Base-by-base conservation (phyloP, 2,329 filamentous ascomycete species). In the Tolypocladium endophyticum region DNA sequence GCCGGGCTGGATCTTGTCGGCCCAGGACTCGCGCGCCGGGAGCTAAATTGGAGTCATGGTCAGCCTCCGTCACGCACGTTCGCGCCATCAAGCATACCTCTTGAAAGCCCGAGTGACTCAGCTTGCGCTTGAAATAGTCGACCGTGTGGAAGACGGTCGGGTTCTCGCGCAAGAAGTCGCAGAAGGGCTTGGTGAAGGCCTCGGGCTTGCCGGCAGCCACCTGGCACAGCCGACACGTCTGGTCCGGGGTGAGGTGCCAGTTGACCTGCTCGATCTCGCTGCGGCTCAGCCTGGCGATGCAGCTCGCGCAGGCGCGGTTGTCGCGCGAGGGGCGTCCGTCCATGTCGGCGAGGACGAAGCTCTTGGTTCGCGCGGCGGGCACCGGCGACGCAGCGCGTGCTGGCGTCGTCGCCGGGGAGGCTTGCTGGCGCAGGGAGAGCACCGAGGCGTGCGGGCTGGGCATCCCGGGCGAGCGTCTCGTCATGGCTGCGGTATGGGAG, bases 61-160 rank as follows among this genome's bases (percentile, higher is more conserved):
- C 30, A 47, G 54, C 28, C 2, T 47, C 5, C 8, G 30, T 30
- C 45, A 50, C 14, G 2, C 25, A 28, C 2, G 7, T n/a, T 45
- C 41, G n/a, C 45, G 43, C 50, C 18, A 30, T 7, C 8, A 4
- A 35, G 69, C 76, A 60, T 64, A 90, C 85, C 75, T 86, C 87
- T 61, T 80, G 82, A 74, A 89, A 99, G 53, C 91, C 93, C 43
- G 84, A 79, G 45, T 84, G 80, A 63, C 82, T 79, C 55, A 97
- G 81, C 68, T 92, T 87, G 60, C 81, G 78, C 68, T 87, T 86
- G 71, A 96, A 90, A 66, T 90, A 84, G 60, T 86, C 83, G 35
- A 97, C 92, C 1, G 90, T 86, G 69, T 99, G 94, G 73, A 96
- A 99, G 55, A 97, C 84, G 11, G 94, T 97, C 0, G 94, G 94